Conservation (phyloP, 768 basidiomycete genomes). For the Suillus fuscotomentosus region DNA sequence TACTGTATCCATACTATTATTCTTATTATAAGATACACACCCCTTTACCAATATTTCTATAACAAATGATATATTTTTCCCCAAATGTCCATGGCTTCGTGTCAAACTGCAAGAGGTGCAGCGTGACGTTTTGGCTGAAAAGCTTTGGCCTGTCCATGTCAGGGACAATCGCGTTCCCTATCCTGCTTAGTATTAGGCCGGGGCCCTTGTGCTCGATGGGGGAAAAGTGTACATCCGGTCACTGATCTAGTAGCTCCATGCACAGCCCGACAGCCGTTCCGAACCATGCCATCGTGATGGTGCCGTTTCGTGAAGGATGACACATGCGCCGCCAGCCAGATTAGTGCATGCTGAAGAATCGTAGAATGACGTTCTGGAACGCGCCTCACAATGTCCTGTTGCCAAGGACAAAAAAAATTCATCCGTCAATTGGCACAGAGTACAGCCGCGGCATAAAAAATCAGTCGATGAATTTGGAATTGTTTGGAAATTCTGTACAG, state of each 20-base stretch:
- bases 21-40: neutral
- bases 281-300: neutral
- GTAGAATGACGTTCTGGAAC: neutral
- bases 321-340: neutral
- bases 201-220: neutral
- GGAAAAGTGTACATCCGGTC: neutral
- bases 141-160: neutral
- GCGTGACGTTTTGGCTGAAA: neutral
- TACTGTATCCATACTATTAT: slow-evolving; percentile 6
- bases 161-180: neutral
- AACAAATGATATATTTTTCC: neutral
- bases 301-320: neutral
- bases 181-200: neutral
- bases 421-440: neutral
- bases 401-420: neutral
- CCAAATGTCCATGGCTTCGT: neutral
- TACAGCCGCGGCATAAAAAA: neutral
- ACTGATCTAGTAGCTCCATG: neutral
- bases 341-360: neutral
- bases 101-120: neutral
- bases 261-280: neutral
- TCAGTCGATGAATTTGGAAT: neutral
- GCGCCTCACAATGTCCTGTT: neutral
- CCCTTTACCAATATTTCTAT: neutral
- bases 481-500: neutral